phyloP scores from a whole-genome alignment of 169 alveolate genomes.

The Cryptosporidium sp. region DNA sequence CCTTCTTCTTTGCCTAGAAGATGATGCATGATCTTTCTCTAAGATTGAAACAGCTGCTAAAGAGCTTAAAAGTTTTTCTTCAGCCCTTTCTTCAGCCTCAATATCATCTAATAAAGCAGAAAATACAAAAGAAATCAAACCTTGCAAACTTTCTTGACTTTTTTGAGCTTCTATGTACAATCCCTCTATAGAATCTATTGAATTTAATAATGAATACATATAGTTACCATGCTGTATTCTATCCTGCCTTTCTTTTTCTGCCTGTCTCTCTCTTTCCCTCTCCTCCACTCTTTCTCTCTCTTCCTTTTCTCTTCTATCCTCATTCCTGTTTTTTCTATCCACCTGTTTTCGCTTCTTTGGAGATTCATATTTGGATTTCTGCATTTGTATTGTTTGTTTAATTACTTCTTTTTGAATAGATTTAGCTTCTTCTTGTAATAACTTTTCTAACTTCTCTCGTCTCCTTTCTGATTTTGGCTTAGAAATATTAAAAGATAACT shows the following conservation, averaged over 20 bases:
- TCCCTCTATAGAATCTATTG: neutral
- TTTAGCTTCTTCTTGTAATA: neutral
- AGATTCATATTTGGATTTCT: neutral
- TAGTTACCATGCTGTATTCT: neutral
- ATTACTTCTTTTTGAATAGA: neutral
- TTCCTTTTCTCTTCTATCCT: neutral
- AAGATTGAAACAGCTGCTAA: neutral
- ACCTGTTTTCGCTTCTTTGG: neutral
- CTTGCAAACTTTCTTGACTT: neutral
- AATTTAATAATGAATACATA: neutral
- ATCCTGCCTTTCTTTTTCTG: neutral
- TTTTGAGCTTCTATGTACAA: neutral
- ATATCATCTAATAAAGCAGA: neutral
- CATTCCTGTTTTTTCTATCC: neutral
- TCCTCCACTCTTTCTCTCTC: neutral
- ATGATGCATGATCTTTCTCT: neutral
- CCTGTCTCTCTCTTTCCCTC: neutral
- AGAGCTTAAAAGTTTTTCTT: neutral
- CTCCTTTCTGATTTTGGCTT: neutral
- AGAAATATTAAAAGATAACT: neutral
- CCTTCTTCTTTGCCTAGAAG: too few relatives aligned
- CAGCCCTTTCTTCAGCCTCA: neutral
- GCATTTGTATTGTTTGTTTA: neutral
- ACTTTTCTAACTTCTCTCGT: neutral
- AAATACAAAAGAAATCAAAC: neutral